Conservation (phyloP, 2,329 filamentous ascomycete genomes). For the Colletotrichum echinochloae region DNA sequence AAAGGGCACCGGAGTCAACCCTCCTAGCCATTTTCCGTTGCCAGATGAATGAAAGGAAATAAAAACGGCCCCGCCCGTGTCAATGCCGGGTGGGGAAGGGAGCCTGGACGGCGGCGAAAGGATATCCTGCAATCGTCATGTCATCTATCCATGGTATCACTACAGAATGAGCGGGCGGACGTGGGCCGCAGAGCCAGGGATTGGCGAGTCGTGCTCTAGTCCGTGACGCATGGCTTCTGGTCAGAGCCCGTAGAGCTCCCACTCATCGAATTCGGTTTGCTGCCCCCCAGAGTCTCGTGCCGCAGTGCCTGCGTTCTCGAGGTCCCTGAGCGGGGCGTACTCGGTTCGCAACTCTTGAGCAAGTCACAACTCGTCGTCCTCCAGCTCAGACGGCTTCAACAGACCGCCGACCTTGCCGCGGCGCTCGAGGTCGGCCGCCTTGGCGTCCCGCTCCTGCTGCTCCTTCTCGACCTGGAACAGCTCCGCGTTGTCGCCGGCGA, state of each 20-base stretch:
- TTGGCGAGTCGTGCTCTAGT: constrained; percentile 38
- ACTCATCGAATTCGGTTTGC: constrained; percentile 66
- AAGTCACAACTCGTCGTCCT: constrained; percentile 92
- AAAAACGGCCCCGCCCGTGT: constrained; percentile 29
- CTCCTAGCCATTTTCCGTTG: constrained; percentile 36
- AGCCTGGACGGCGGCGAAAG: constrained; percentile 27
- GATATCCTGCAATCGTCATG: constrained; percentile 41
- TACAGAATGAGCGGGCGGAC: constrained; percentile 38
- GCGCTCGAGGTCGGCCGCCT: constrained; percentile 89
- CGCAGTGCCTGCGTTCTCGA: constrained; percentile 44
- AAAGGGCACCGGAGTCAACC: constrained; percentile 5
- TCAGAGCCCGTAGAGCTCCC: constrained; percentile 74
- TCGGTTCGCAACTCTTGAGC: constrained; percentile 74
- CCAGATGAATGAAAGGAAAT: constrained; percentile 39
- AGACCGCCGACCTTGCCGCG: constrained; percentile 95
- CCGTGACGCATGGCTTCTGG: constrained; percentile 40
- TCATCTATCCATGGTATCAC: constrained; percentile 42
- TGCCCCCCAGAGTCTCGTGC: constrained; percentile 45
- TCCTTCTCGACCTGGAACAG: constrained; percentile 95
- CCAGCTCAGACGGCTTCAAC: constrained; percentile 96
- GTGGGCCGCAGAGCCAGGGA: constrained; percentile 40
- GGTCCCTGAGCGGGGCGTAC: constrained; percentile 58
- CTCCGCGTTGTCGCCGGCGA: constrained; percentile 94
- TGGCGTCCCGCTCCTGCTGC: constrained; percentile 86
- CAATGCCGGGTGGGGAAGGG: constrained; percentile 26